Base-by-base conservation (phyloP, 148 eudicot species). In the Beta vulgaris region DNA sequence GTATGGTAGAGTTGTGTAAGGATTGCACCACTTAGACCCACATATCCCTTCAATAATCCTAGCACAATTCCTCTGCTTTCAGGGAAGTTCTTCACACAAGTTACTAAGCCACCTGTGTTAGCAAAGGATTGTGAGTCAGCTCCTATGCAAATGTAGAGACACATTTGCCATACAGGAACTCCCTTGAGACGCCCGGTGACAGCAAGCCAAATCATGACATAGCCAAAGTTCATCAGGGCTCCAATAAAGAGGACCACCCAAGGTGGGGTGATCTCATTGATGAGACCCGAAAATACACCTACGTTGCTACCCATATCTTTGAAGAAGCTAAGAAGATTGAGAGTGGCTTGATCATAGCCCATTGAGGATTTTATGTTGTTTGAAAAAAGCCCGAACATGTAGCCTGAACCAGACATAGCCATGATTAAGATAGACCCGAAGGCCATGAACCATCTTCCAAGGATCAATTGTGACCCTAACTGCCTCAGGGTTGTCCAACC, bases 81-180 rank as follows among this genome's bases (percentile, higher is more conserved):
- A 3, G 84, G 84, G 57, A 82, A 82, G 76, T 82, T 82, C 49
- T 78, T 78, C 10, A 82, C 84, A 69, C 84, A 82, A 14, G 82
- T 78, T 43, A 82, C 84, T 31, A 82, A 26, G 3, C 76, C 81
- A 43, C 84, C 81, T 1, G 82, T 82, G 76, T 82, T 78, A 3
- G 82, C 70, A 65, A 82, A 82, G 5, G 78, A 39, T 62, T 78
- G 79, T 2, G 84, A 66, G 69, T 76, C 71, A 0, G 73, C 68
- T 3, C 77, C 76, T 46, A 73, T 12, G 48, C 71, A 71, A 36
- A 80, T 75, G 68, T 75, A 80, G 5, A 75, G n/a, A 63, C 82
- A 80, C 79, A 80, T 80, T 68, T 79, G 77, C 82, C 82, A 73
- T 19, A 79, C 39, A 15, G 82, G 66, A 6, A 67, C 72, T 15